Evolutionary conservation across 2,329 filamentous ascomycete genomes (phyloP), one percentile per base, ranked within the genome.

Genomic region (Claviceps maximensis): DNA sequence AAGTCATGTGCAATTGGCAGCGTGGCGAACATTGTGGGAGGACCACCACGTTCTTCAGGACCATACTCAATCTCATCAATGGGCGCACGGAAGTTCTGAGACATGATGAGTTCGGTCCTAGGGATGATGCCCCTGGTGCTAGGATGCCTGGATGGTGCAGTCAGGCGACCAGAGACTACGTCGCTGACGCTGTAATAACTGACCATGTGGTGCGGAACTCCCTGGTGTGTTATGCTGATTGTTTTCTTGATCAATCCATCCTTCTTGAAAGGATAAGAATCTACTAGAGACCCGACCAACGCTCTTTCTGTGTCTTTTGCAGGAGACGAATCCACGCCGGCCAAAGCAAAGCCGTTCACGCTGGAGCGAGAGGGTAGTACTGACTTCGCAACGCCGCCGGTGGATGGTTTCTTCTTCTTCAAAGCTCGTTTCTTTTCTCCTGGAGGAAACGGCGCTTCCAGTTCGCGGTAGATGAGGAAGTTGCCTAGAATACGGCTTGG

Each of bases 221-320:
- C 85, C 27, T 84, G 77, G 50, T 85, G 82, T 2, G 78, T 82
- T 41, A 95, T 80, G 60, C 85, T 91, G 68, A 95, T 89, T 0
- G 89, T 95, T 74, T 95, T 95, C 76, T 96, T 96, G 57, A 95
- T 80, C 42, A 96, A 70, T 0, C 90, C 89, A 1, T 82, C 79
- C 15, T 82, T 74, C 62, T 93, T 93, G 76, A 95, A 95, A 33
- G 83, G 81, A 61, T 95, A 95, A 0, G 86, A 89, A 68, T 95
- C 89, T n/a, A 91, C 80, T 13, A 95, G 74, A 1, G 89, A 94
- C 6, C 89, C 90, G 46, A 93, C 82, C 51, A 90, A 62, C 1
- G 68, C 62, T 52, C 74, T 63, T 45, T 71, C 66, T 0, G 61
- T 51, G 1, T 69, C 73, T 41, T 60, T 65, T 45, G 54, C 33